Conservation (phyloP, 1,284 basidiomycete species). For the Boletus hoseneyae region DNA sequence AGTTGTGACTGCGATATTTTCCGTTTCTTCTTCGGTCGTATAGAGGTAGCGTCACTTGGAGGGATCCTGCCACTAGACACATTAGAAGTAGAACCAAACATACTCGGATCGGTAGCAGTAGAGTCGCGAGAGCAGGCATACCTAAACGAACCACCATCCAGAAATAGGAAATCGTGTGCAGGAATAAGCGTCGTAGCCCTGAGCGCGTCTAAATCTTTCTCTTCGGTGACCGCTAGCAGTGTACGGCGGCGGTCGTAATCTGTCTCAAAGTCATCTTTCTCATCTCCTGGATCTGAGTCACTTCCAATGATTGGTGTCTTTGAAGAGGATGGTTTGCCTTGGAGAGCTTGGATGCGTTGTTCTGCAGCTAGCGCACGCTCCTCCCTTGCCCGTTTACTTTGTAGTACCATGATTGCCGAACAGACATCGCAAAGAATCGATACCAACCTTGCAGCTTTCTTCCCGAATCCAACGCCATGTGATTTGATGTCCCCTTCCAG, state of each 20-base stretch:
- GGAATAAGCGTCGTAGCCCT: conserved; percentile 17
- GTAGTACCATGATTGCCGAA: conserved; percentile 1
- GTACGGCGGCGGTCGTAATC: conserved; percentile 23
- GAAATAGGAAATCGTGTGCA: conserved; percentile 22
- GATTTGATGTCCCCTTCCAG: conserved; percentile 39
- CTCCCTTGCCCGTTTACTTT: conserved; percentile 70
- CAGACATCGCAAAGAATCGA: not conserved
- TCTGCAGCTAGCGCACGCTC: conserved; percentile 73
- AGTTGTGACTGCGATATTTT: conserved; percentile 15
- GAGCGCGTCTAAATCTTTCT: conserved; percentile 27
- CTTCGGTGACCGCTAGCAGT: conserved; percentile 21
- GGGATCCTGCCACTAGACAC: not conserved
- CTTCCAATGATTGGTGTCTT: not conserved
- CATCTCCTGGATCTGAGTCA: conserved; percentile 17
- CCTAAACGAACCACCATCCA: conserved; percentile 2
- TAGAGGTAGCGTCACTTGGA: not conserved
- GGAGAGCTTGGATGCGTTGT: conserved; percentile 47
- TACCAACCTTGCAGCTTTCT: conserved; percentile 62
- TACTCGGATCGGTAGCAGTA: not conserved
- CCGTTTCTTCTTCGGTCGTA: conserved; percentile 19
- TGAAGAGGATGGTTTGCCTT: conserved; percentile 23
- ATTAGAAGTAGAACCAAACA: not conserved
- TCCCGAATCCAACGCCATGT: conserved; percentile 61
- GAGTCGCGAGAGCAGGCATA: not conserved
- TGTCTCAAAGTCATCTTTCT: conserved; percentile 14